Evolutionary conservation across 1,284 basidiomycete genomes (phyloP).

Genomic region (Flammula alnicola): DNA sequence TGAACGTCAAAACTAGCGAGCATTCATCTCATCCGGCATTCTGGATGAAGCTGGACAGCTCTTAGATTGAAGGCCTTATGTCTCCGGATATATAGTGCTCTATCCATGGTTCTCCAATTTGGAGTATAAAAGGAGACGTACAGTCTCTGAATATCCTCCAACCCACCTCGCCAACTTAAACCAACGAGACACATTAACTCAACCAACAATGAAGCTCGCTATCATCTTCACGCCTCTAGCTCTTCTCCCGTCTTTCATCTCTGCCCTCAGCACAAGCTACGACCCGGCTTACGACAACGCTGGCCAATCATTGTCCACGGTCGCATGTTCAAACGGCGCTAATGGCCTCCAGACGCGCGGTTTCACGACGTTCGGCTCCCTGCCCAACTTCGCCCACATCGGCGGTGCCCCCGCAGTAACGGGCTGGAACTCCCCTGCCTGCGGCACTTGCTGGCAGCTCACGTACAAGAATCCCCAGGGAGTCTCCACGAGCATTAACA

Average conservation of each 20-base stretch:
- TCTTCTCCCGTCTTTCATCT: conserved; percentile 12
- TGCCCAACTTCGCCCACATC: conserved; percentile 49
- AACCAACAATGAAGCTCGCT: conserved; percentile 25
- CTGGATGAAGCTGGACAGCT: too few species aligned
- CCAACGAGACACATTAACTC: too few species aligned
- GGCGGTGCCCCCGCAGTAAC: conserved; percentile 46
- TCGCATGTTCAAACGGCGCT: conserved; percentile 55
- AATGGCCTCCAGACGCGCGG: conserved; percentile 50
- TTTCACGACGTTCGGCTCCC: conserved; percentile 43
- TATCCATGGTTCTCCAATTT: too few species aligned
- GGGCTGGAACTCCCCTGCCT: conserved; percentile 49
- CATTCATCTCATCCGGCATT: too few species aligned
- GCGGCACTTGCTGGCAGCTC: conserved; percentile 56
- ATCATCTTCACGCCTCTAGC: conserved; percentile 18
- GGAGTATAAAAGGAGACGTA: too few species aligned
- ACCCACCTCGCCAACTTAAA: too few species aligned
- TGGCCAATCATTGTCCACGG: conserved; percentile 37
- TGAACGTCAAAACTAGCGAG: too few species aligned
- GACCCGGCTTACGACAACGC: conserved; percentile 47
- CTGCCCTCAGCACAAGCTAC: conserved; percentile 42
- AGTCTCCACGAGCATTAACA: conserved; percentile 36
- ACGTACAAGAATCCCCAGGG: conserved; percentile 41
- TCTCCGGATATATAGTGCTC: too few species aligned
- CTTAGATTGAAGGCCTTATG: too few species aligned
- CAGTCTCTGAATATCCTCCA: too few species aligned